Conservation (phyloP, 768 basidiomycete genomes). For the Hypholoma sublateritium region DNA sequence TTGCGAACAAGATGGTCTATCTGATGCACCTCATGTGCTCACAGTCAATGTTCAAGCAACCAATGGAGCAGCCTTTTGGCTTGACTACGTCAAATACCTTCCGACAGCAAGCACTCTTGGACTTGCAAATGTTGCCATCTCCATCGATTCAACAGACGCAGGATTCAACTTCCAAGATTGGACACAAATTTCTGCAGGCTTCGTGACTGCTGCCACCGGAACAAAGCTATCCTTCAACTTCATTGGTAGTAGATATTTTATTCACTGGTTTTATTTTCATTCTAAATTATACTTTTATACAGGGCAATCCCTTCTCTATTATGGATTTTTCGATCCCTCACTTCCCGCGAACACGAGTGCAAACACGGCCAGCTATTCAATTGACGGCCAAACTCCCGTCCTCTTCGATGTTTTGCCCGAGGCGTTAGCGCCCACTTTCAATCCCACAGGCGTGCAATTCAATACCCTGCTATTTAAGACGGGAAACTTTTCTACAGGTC, state of each 20-base stretch:
- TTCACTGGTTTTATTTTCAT: background rate
- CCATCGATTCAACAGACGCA: background rate
- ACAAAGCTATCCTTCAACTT: background rate
- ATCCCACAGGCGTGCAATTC: background rate
- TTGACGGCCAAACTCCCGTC: background rate
- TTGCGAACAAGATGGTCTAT: background rate
- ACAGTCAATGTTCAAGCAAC: background rate
- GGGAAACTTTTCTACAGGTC: background rate
- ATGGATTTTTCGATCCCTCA: background rate
- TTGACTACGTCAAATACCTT: conserved; percentile 2
- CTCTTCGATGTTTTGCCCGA: background rate
- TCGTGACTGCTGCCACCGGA: background rate
- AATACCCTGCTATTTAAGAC: conserved; percentile 1
- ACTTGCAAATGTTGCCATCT: background rate
- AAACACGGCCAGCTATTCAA: background rate
- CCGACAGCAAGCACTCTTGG: background rate
- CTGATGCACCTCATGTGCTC: conserved; percentile 1
- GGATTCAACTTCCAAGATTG: background rate
- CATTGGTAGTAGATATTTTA: background rate
- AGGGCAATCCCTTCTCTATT: background rate
- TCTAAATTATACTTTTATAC: background rate
- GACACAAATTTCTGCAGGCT: background rate
- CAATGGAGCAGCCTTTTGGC: background rate
- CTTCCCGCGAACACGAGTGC: background rate
- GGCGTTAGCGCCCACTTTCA: background rate